A percentile compares a stretch with the other conserved stretches of the same genome.
Conservation (phyloP, 1,284 basidiomycete genomes). For the Ganoderma resinaceum region DNA sequence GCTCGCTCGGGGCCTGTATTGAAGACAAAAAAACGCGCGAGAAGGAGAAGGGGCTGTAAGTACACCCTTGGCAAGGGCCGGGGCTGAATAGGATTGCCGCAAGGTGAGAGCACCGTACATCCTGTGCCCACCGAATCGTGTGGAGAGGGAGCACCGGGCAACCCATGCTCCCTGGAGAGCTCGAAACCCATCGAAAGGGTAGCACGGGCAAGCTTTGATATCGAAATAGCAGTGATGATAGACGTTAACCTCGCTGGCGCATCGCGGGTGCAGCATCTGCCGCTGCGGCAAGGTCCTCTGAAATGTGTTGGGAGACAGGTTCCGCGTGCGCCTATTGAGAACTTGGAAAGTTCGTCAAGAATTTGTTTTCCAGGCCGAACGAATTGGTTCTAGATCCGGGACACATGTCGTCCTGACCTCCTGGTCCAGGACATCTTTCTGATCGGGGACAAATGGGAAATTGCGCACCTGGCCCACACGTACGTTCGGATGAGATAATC, state of each 20-base stretch:
- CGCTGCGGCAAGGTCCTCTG: not conserved
- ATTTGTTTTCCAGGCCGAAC: not conserved
- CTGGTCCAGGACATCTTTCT: not conserved
- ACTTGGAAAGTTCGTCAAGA: not conserved
- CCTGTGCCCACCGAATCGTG: not conserved
- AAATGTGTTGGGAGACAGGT: not conserved
- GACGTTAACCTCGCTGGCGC: slow-evolving; percentile 3
- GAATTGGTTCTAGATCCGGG: not conserved
- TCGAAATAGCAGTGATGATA: not conserved
- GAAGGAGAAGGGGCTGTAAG: not conserved
- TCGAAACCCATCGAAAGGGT: not conserved
- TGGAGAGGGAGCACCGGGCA: not conserved
- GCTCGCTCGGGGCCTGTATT: not conserved
- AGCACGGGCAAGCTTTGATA: not conserved
- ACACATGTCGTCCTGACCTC: not conserved
- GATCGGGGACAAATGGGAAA: slow-evolving; percentile 7
- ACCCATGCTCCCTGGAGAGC: not conserved
- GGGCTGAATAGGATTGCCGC: not conserved
- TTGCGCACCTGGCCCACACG: not conserved
- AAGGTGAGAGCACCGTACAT: not conserved
- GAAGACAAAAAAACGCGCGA: not conserved
- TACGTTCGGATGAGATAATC: slow-evolving; percentile 1
- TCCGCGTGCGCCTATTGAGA: not conserved
- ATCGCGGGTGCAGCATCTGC: not conserved
- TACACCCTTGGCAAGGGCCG: not conserved